phyloP scores from a whole-genome alignment of 2,329 filamentous ascomycete species.

The Hortaea werneckii region DNA sequence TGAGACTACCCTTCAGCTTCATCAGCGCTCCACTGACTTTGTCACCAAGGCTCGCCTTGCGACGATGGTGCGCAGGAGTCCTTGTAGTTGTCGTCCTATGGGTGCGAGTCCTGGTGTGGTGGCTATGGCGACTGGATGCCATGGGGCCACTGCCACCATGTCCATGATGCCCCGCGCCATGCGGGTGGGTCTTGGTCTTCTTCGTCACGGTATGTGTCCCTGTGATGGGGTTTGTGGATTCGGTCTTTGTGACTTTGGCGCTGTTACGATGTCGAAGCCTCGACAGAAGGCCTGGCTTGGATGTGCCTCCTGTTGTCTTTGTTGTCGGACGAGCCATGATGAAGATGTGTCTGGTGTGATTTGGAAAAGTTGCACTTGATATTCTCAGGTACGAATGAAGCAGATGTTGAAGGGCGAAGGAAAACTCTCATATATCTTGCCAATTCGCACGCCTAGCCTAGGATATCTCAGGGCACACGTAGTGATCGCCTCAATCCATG shows the following conservation, averaged over 20 bases:
- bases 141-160: conserved; percentile 16
- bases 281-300: conserved; percentile 44
- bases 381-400: no score
- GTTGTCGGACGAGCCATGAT: no score
- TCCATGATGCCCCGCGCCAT: conserved; percentile 15
- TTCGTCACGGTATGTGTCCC: conserved; percentile 29
- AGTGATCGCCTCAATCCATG: no score
- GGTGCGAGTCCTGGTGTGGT: conserved; percentile 6
- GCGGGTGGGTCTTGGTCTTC: conserved; percentile 23
- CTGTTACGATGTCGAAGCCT: conserved; percentile 39
- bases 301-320: no score
- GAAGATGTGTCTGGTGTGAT: no score
- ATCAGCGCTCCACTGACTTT: conserved; percentile 68
- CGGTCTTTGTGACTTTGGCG: conserved; percentile 32
- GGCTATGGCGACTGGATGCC: not conserved
- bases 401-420: no score
- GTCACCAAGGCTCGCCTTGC: conserved; percentile 60
- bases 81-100: conserved; percentile 9
- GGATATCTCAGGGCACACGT: no score
- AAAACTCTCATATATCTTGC: no score
- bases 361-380: no score
- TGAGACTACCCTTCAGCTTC: conserved; percentile 62
- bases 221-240: conserved; percentile 32
- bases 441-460: no score
- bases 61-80: conserved; percentile 52